phyloP scores from a whole-genome alignment of 192 early-diverging fungal species.

The Podochytrium sp. region DNA sequence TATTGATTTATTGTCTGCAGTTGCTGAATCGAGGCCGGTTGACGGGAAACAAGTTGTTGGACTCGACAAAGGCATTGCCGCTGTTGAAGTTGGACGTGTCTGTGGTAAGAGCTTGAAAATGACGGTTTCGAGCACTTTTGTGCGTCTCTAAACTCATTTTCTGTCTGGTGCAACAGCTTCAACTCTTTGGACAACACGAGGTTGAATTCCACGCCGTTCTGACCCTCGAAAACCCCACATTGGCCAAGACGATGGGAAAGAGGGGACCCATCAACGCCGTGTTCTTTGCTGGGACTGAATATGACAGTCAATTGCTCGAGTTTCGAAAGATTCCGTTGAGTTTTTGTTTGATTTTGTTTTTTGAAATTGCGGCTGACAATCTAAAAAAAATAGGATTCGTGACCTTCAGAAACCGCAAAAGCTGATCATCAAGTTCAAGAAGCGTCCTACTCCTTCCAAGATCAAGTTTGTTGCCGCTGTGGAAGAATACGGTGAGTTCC shows the following conservation, averaged over 20 bases:
- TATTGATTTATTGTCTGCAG: too few relatives aligned
- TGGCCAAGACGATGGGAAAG: conserved; percentile 33
- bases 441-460: not conserved
- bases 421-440: conserved; percentile 12
- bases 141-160: not conserved
- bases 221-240: conserved; percentile 30
- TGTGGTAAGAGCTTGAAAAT: conserved; percentile 39
- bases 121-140: not conserved
- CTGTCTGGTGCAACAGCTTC: too few relatives aligned
- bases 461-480: conserved; percentile 15
- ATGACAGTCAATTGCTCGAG: conserved; percentile 35
- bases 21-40: conserved; percentile 58
- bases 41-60: conserved; percentile 60
- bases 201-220: conserved; percentile 39
- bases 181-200: conserved; percentile 23
- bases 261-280: conserved; percentile 13
- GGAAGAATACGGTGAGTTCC: conserved; percentile 24
- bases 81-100: conserved; percentile 34
- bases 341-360: conserved; percentile 2
- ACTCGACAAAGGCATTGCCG: conserved; percentile 30
- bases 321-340: conserved; percentile 37
- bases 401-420: conserved; percentile 37
- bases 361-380: not conserved
- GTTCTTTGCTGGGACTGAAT: conserved; percentile 34
- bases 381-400: conserved; percentile 19